phyloP scores from a whole-genome alignment of 306 rosid genomes.

The Begonia fuchsioides region DNA sequence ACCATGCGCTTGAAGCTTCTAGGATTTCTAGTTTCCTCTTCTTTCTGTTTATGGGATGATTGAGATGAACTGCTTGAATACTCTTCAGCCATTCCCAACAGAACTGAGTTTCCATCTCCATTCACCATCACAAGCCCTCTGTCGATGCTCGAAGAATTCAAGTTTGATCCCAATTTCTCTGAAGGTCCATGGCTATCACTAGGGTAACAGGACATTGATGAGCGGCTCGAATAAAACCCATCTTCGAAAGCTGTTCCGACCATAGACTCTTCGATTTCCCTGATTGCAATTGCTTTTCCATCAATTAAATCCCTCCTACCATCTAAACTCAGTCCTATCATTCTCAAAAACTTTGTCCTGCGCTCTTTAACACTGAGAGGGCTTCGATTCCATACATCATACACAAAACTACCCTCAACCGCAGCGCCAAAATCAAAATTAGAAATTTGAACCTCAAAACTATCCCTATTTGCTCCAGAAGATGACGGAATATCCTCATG shows the following conservation, averaged over 20 bases:
- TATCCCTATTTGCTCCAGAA: slow-evolving; percentile 26
- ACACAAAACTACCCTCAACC: slow-evolving; percentile 20
- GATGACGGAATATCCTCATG: slow-evolving; percentile 50
- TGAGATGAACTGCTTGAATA: slow-evolving; percentile 17
- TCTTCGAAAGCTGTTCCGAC: slow-evolving; percentile 17
- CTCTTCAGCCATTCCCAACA: slow-evolving; percentile 16
- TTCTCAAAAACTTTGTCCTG: slow-evolving; percentile 37
- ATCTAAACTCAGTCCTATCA: slow-evolving; percentile 43
- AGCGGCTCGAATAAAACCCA: slow-evolving; percentile 39
- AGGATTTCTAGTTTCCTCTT: slow-evolving; percentile 16
- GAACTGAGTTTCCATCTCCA: slow-evolving; percentile 8
- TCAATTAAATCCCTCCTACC: slow-evolving; percentile 15
- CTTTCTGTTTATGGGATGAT: slow-evolving; percentile 17
- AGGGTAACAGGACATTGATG: slow-evolving; percentile 33
- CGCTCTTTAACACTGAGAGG: slow-evolving; percentile 69
- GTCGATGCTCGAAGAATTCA: too few species aligned
- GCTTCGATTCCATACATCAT: slow-evolving; percentile 55
- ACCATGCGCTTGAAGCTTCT: slow-evolving; percentile 2
- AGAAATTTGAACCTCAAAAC: slow-evolving; percentile 17
- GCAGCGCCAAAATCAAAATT: slow-evolving; percentile 13
- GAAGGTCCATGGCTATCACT: slow-evolving; percentile 16
- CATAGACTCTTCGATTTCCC: slow-evolving; percentile 21
- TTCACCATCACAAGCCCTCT: background rate
- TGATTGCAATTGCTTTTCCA: slow-evolving; percentile 24
- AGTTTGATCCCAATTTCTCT: slow-evolving; percentile 12